These are phyloP conservation scores for Rhynchosporium agropyri DNA, from an alignment of 2,329 filamentous ascomycete genomes.

Conservation along the genomic window DNA sequence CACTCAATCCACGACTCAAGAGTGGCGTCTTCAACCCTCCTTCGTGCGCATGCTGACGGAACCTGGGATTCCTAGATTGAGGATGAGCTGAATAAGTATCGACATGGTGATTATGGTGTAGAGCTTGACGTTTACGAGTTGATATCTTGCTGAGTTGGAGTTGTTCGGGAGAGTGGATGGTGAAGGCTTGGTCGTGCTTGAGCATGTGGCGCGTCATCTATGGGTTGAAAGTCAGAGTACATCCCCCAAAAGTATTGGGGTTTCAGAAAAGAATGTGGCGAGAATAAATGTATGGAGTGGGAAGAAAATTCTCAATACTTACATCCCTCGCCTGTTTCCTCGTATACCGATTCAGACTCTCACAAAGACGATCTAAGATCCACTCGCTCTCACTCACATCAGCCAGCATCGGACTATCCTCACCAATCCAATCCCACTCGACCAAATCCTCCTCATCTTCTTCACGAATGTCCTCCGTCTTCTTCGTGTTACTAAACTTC, in stretches of 20 bases:
- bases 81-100: slow-evolving; percentile 17
- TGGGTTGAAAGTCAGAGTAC: neutral
- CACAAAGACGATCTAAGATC: slow-evolving; percentile 65
- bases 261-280: neutral
- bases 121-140: neutral
- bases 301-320: slow-evolving; percentile 12
- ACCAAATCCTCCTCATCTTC: slow-evolving; percentile 60
- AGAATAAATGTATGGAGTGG: neutral
- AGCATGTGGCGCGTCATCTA: slow-evolving; percentile 10
- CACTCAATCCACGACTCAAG: neutral
- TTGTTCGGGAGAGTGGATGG: slow-evolving; percentile 7
- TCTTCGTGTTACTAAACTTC: slow-evolving; percentile 50
- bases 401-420: slow-evolving; percentile 67
- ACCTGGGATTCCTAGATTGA: slow-evolving; percentile 4
- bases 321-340: slow-evolving; percentile 37
- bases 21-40: slow-evolving; percentile 4
- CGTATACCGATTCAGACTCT: slow-evolving; percentile 56
- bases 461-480: slow-evolving; percentile 40
- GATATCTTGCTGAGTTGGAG: slow-evolving; percentile 4
- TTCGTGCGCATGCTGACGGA: neutral
- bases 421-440: slow-evolving; percentile 74
- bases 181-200: slow-evolving; percentile 5
- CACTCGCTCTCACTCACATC: slow-evolving; percentile 66
- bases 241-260: neutral
- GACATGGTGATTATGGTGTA: slow-evolving; percentile 9